Conservation (phyloP, 2,329 filamentous ascomycete species). For the Saccharata proteae region DNA sequence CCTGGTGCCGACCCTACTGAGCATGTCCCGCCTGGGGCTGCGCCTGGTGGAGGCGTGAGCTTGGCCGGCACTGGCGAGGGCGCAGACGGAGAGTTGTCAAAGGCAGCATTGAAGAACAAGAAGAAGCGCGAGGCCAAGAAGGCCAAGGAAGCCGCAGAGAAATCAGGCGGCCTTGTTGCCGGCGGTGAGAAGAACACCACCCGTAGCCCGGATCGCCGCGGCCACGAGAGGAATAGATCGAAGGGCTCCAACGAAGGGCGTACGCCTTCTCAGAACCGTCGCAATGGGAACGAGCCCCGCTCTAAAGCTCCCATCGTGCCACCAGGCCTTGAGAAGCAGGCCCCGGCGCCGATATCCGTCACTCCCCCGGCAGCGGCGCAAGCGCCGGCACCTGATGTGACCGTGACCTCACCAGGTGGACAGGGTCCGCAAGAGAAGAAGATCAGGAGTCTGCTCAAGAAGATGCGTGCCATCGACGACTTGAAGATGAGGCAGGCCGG, state of each 20-base stretch:
- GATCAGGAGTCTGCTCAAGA: slow-evolving; percentile 84
- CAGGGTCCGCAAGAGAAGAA: slow-evolving; percentile 82
- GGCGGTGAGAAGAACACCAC: slow-evolving; percentile 15
- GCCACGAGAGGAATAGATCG: slow-evolving; percentile 42
- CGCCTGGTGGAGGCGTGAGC: slow-evolving; percentile 52
- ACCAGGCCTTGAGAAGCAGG: background rate
- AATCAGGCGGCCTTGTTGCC: slow-evolving; percentile 18
- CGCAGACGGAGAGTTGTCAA: slow-evolving; percentile 62
- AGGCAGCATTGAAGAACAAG: slow-evolving; percentile 89
- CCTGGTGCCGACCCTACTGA: slow-evolving; percentile 71
- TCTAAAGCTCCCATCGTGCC: no score
- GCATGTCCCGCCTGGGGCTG: slow-evolving; percentile 54
- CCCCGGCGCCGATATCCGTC: background rate
- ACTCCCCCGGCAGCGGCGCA: background rate
- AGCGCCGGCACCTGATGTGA: slow-evolving; percentile 32
- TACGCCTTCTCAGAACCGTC: slow-evolving; percentile 5
- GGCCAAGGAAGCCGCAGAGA: slow-evolving; percentile 61
- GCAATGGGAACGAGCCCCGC: slow-evolving; percentile 2
- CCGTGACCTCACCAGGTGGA: slow-evolving; percentile 43
- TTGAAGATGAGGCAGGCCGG: slow-evolving; percentile 91
- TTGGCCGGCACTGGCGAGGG: slow-evolving; percentile 53
- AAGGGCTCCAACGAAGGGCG: slow-evolving; percentile 11
- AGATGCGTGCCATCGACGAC: slow-evolving; percentile 94
- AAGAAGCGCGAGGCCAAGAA: slow-evolving; percentile 96
- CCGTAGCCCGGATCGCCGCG: slow-evolving; percentile 48